Evolutionary conservation across 371 early-diverging fungal genomes (phyloP), one percentile per base, ranked within the genome.

Genomic region (Dinochytrium kinnereticum): DNA sequence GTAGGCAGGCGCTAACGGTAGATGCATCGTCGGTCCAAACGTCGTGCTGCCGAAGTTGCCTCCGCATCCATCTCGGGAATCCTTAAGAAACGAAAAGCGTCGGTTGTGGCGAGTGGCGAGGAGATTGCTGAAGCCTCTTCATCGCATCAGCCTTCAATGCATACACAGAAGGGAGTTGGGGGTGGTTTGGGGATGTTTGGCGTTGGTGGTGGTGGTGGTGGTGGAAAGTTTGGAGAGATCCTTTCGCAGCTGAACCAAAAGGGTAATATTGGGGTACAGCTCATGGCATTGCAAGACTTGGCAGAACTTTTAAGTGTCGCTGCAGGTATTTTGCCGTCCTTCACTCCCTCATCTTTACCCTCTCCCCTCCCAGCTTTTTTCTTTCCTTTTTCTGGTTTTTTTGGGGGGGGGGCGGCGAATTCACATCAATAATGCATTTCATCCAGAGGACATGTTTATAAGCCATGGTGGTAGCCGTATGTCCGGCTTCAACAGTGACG

Each of bases 201-300:
- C 7, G 55, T 7, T 26, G 55, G 55, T 5, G 26, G 55, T 26
- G 26, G 55, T 15, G 26, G 55, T 5, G 55, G 55, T n/a, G n/a
- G n/a, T 53, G 70, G 49, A 2, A 64, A 69, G 10, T 79, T 76
- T 64, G 49, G 31, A 34, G 74, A 69, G 19, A 61, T 79, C 33
- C 50, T 80, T 24, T 36, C 28, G 19, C 71, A 73, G 39, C 53
- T 82, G n/a, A 75, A 80, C 33, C 44, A 64, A 10, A 37, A 39
- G n/a, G 74, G 59, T 5, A 73, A 79, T 59, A 70, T 68, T 21
- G 73, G 70, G 2, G 50, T 68, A 70, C 84, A 82, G 72, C 36
- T 80, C 67, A 64, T 82, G 2, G 82, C 85, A 13, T 64, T 85
- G 66, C 85, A 85, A 51, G 85, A 85, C 44, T 73, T 85, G 0